Evolutionary conservation across 2,329 filamentous ascomycete species (phyloP).

Genomic region (Stylonectria norvegica): DNA sequence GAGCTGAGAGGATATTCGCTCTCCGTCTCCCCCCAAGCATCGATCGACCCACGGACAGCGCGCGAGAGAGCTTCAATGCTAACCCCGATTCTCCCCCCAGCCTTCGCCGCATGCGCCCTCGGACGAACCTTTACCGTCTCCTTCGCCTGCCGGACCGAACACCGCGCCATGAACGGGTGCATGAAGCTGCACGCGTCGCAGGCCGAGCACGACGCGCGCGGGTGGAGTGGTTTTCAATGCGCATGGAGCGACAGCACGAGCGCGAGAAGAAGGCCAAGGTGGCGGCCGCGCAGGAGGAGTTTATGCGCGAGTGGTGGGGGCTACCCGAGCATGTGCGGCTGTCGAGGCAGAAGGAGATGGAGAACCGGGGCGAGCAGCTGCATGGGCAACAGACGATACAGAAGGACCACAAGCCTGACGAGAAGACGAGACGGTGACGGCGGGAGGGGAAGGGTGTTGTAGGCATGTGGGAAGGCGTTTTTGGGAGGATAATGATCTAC

Average conservation of each 20-base stretch:
- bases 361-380: slow-evolving; percentile 49
- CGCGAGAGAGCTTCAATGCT: neutral
- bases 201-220: slow-evolving; percentile 80
- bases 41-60: neutral
- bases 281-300: slow-evolving; percentile 60
- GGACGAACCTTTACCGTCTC: slow-evolving; percentile 83
- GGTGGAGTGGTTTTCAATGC: slow-evolving; percentile 85
- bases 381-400: slow-evolving; percentile 50
- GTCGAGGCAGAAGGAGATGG: slow-evolving; percentile 46
- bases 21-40: neutral
- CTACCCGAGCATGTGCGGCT: slow-evolving; percentile 55
- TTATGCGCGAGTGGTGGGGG: slow-evolving; percentile 66
- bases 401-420: slow-evolving; percentile 17
- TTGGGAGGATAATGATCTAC: slow-evolving; percentile 20
- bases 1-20: neutral
- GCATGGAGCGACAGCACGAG: slow-evolving; percentile 66
- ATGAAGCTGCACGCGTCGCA: slow-evolving; percentile 86
- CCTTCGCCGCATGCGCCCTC: slow-evolving; percentile 86
- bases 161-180: slow-evolving; percentile 87
- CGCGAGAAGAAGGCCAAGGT: slow-evolving; percentile 60
- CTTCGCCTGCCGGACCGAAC: slow-evolving; percentile 77
- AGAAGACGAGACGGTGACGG: slow-evolving; percentile 9
- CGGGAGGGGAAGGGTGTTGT: slow-evolving; percentile 17
- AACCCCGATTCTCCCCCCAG: slow-evolving; percentile 42
- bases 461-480: slow-evolving; percentile 13